These are phyloP conservation scores for Aspergillus sp. DNA, from an alignment of 2,329 filamentous ascomycete genomes.

Conservation along the genomic window DNA sequence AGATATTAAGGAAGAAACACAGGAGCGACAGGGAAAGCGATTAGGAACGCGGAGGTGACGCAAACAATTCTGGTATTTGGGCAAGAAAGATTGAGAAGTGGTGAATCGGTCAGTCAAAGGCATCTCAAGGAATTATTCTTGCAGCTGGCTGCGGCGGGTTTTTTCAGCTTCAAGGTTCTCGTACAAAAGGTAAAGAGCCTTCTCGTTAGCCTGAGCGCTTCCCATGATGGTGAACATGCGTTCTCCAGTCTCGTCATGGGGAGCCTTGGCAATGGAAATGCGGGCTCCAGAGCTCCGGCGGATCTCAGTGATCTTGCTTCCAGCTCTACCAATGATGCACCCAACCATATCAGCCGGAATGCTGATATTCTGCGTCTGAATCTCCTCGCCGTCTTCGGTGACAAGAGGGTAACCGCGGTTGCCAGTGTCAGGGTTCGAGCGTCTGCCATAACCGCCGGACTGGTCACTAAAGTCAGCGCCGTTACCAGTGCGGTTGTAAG, in stretches of 20 bases:
- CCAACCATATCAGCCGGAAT: constrained; percentile 99
- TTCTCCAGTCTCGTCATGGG: constrained; percentile 96
- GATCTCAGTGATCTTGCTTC: constrained; percentile 98
- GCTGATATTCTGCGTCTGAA: constrained; percentile 99
- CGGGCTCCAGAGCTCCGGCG: constrained; percentile 94
- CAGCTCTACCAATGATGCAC: constrained; percentile 94
- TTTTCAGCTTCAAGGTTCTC: constrained; percentile 99
- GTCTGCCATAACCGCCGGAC: constrained; percentile 71
- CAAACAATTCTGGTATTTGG: constrained; percentile 16
- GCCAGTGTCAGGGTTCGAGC: constrained; percentile 81
- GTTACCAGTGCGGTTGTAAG: constrained; percentile 92
- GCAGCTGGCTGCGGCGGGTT: constrained; percentile 89
- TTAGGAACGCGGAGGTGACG: constrained; percentile 19
- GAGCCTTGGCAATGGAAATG: constrained; percentile 96
- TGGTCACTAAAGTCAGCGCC: constrained; percentile 96
- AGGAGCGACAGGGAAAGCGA: constrained; percentile 25
- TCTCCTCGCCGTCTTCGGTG: constrained; percentile 95
- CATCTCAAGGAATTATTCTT: constrained; percentile 50
- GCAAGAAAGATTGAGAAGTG: constrained; percentile 1
- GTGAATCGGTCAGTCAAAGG: constrained; percentile 6
- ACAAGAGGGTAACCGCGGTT: constrained; percentile 82
- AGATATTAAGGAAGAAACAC: constrained; percentile 26
- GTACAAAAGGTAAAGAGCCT: constrained; percentile 92
- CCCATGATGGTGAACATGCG: constrained; percentile 99
- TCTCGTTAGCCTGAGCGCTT: constrained; percentile 90